Evolutionary conservation across 768 basidiomycete species (phyloP).

Genomic region (Tubosaeta brunneosetosa): DNA sequence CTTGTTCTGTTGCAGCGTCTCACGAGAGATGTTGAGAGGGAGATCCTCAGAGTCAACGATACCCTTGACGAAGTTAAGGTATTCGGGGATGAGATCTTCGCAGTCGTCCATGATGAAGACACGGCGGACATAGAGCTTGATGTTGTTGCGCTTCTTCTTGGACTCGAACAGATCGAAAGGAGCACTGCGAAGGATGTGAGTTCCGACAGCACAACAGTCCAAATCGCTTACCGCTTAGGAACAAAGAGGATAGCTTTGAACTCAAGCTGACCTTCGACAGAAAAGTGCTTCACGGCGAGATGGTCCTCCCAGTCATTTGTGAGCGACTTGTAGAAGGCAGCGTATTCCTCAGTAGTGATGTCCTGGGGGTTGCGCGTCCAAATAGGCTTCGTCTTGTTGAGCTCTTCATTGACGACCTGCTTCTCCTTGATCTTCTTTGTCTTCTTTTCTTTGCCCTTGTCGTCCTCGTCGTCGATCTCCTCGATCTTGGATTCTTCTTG

Average conservation of each 20-base stretch:
- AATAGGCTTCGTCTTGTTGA: slow-evolving; percentile 99
- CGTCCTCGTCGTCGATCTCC: slow-evolving; percentile 79
- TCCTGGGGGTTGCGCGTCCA: slow-evolving; percentile 99
- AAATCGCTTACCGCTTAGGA: slow-evolving; percentile 75
- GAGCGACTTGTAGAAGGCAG: slow-evolving; percentile 97
- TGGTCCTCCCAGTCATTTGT: slow-evolving; percentile 99
- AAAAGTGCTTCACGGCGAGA: slow-evolving; percentile 99
- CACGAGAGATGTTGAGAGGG: slow-evolving; percentile 99
- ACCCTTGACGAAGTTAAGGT: slow-evolving; percentile 99
- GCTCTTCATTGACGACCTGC: slow-evolving; percentile 88
- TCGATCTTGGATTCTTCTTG: slow-evolving; percentile 76
- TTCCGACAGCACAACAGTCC: not conserved
- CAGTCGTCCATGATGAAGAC: slow-evolving; percentile 99
- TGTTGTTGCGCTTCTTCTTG: slow-evolving; percentile 99
- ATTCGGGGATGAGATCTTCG: slow-evolving; percentile 98
- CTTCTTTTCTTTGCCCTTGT: slow-evolving; percentile 87
- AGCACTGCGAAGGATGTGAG: slow-evolving; percentile 48
- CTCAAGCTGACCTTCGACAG: slow-evolving; percentile 99
- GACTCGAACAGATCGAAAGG: slow-evolving; percentile 99
- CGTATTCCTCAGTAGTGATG: slow-evolving; percentile 91
- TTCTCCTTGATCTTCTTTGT: slow-evolving; percentile 91
- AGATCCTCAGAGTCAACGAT: slow-evolving; percentile 99
- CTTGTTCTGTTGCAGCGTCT: slow-evolving; percentile 99
- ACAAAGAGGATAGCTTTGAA: slow-evolving; percentile 99
- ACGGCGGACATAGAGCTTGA: slow-evolving; percentile 99